Evolutionary conservation across 257 asterid genomes (phyloP).

Genomic region (Fraxinus excelsior): DNA sequence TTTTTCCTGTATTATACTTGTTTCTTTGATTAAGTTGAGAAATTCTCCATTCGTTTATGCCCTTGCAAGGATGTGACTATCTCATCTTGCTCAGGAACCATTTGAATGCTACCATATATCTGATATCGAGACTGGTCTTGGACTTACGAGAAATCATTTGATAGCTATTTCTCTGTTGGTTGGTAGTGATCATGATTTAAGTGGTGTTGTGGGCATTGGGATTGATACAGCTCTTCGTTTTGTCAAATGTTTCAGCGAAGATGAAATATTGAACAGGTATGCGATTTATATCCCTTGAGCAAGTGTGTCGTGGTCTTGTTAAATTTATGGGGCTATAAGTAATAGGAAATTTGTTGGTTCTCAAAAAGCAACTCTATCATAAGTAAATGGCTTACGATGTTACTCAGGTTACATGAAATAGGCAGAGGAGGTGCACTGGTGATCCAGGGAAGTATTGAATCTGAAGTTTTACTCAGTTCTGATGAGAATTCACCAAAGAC

Average conservation of each 20-base stretch:
- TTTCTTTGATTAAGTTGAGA: background rate
- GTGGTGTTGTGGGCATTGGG: slow-evolving; percentile 83
- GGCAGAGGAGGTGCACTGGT: slow-evolving; percentile 45
- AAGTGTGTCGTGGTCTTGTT: slow-evolving; percentile 5
- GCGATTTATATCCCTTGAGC: slow-evolving; percentile 9
- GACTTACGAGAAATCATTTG: slow-evolving; percentile 76
- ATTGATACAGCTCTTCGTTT: slow-evolving; percentile 81
- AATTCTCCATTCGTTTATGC: background rate
- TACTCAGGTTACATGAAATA: slow-evolving; percentile 66
- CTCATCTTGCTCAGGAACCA: slow-evolving; percentile 69
- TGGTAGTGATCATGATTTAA: slow-evolving; percentile 83
- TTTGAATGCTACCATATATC: slow-evolving; percentile 79
- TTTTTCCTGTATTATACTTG: background rate
- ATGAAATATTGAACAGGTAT: slow-evolving; percentile 70
- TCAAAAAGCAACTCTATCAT: slow-evolving; percentile 5
- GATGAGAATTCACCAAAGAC: slow-evolving; percentile 45
- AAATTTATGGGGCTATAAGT: slow-evolving; percentile 4
- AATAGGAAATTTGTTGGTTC: background rate
- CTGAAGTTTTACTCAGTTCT: slow-evolving; percentile 31
- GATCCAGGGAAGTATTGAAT: slow-evolving; percentile 29
- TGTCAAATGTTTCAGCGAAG: slow-evolving; percentile 70
- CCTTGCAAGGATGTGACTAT: slow-evolving; percentile 13
- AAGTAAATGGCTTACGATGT: slow-evolving; percentile 1
- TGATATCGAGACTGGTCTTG: slow-evolving; percentile 84
- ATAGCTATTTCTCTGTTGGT: slow-evolving; percentile 88